phyloP scores from a whole-genome alignment of 2,329 filamentous ascomycete genomes.

The Orbilia quercus region DNA sequence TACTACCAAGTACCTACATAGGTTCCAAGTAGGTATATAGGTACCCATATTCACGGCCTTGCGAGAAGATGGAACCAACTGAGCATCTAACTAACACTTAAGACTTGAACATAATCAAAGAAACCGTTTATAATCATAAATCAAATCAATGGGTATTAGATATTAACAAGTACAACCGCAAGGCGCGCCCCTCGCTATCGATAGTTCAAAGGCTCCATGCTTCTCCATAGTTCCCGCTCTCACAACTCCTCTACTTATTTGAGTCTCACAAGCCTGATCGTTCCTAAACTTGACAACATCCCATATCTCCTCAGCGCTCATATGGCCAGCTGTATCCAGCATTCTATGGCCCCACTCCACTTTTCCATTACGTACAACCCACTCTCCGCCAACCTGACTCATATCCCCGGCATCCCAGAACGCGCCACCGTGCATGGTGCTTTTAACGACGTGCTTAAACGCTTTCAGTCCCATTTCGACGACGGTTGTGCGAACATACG shows the following conservation, averaged over 20 bases:
- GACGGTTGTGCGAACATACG: conserved; percentile 45
- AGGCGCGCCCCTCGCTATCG: conserved; percentile 9
- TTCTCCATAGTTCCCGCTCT: conserved; percentile 48
- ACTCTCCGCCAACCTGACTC: conserved; percentile 53
- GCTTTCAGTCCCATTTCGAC: conserved; percentile 52
- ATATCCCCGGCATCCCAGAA: conserved; percentile 53
- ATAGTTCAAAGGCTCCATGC: conserved; percentile 34
- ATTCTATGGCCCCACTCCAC: conserved; percentile 52
- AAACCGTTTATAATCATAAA: background rate
- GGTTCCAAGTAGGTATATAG: too few relatives aligned
- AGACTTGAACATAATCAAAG: too few relatives aligned
- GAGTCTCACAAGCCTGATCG: conserved; percentile 21
- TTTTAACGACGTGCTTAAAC: conserved; percentile 44
- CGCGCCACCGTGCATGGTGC: conserved; percentile 35
- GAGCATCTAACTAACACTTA: too few relatives aligned
- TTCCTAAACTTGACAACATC: conserved; percentile 50
- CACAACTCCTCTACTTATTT: conserved; percentile 28
- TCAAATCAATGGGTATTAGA: background rate
- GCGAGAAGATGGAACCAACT: too few relatives aligned
- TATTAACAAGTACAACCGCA: conserved; percentile 33
- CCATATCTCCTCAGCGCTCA: conserved; percentile 55
- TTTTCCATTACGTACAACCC: conserved; percentile 46
- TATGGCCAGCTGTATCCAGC: conserved; percentile 51
- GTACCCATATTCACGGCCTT: too few relatives aligned
- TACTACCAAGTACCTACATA: too few relatives aligned